Percentiles rank a stretch among this genome's conserved stretches.
phyloP scores from a whole-genome alignment of 176 grass and related monocot genomes.

The Raddia distichophylla region DNA sequence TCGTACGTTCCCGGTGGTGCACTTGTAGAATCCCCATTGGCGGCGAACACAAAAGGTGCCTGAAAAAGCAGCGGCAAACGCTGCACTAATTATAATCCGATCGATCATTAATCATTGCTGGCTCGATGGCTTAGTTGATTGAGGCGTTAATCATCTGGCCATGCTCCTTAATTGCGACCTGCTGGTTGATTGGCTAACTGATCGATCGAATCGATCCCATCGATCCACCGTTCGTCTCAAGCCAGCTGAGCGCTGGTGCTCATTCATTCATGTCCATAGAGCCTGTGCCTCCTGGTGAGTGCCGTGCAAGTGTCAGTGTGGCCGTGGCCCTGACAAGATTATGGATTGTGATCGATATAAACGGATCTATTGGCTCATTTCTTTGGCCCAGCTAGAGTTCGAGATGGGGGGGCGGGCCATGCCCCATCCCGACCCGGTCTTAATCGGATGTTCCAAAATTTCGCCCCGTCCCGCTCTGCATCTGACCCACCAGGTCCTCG shows the following conservation, averaged over 20 bases:
- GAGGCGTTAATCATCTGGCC: background rate
- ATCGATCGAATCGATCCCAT: background rate
- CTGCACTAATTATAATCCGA: background rate
- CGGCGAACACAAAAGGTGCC: background rate
- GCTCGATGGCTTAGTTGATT: too few species aligned
- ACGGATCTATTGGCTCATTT: too few species aligned
- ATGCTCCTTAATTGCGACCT: background rate
- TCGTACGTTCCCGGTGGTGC: background rate
- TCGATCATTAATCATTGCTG: too few species aligned
- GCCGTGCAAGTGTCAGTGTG: slow-evolving; percentile 24
- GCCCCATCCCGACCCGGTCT: too few species aligned
- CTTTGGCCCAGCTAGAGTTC: too few species aligned
- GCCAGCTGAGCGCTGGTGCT: too few species aligned
- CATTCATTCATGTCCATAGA: too few species aligned
- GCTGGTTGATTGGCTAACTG: too few species aligned
- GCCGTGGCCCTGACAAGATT: slow-evolving; percentile 23
- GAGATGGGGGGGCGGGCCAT: too few species aligned
- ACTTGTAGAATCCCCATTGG: background rate
- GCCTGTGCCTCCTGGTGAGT: slow-evolving; percentile 22
- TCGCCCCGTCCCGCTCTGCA: too few species aligned
- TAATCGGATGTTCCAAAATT: too few species aligned
- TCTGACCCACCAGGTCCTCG: too few species aligned
- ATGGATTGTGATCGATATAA: background rate
- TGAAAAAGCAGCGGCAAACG: background rate
- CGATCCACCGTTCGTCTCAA: background rate